Evolutionary conservation across 2,329 filamentous ascomycete genomes (phyloP).

Genomic region (Coniella vitis): DNA sequence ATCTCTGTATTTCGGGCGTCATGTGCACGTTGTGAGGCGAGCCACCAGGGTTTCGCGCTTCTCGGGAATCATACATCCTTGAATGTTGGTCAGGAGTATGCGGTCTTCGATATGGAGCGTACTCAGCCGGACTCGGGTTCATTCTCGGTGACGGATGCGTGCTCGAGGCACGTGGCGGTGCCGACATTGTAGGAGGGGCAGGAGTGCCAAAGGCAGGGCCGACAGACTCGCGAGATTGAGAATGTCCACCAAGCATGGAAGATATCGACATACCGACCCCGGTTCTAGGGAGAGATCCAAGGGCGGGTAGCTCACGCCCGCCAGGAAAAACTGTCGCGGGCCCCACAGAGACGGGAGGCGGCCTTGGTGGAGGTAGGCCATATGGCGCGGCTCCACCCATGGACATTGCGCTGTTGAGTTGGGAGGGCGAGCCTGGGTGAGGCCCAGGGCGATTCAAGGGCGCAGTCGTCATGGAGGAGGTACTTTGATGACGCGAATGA

Average conservation of each 20-base stretch:
- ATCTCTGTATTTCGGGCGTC: constrained; percentile 52
- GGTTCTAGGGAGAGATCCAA: constrained; percentile 42
- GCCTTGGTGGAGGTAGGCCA: constrained; percentile 39
- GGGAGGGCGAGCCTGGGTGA: constrained; percentile 39
- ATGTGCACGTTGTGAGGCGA: constrained; percentile 45
- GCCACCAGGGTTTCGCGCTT: constrained; percentile 31
- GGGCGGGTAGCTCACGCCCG: constrained; percentile 46
- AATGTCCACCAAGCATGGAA: constrained; percentile 50
- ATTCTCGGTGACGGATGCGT: constrained; percentile 51
- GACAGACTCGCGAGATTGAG: constrained; percentile 29
- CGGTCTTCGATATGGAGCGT: constrained; percentile 56
- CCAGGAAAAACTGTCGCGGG: constrained; percentile 39
- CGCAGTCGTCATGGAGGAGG: constrained; percentile 36
- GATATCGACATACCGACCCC: constrained; percentile 52
- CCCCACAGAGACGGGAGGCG: constrained; percentile 35
- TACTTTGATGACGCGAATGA: constrained; percentile 37
- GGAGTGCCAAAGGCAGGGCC: constrained; percentile 36
- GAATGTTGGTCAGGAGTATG: constrained; percentile 63
- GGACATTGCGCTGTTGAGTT: constrained; percentile 20
- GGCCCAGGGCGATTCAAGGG: constrained; percentile 38
- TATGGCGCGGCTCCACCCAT: constrained; percentile 29
- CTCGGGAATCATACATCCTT: constrained; percentile 43
- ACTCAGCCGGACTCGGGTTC: constrained; percentile 50
- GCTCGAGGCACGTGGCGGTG: constrained; percentile 38
- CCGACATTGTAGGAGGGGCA: constrained; percentile 30